phyloP scores from a whole-genome alignment of 352 stramenopile species.

The Globisporangium cylindrosporum region DNA sequence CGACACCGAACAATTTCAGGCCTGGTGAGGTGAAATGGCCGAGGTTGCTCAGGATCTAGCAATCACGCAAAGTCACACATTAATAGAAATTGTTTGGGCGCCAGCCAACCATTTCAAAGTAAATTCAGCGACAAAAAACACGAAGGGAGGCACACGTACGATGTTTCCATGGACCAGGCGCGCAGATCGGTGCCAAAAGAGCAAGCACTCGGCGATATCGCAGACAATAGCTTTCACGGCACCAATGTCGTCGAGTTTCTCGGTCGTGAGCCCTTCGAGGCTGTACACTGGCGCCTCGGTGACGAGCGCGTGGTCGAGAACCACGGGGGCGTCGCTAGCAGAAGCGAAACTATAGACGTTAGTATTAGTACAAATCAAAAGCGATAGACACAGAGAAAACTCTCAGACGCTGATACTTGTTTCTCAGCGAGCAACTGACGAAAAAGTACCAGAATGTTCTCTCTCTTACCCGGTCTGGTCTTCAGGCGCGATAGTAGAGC shows the following conservation, averaged over 20 bases:
- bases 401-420: neutral
- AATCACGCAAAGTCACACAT: neutral
- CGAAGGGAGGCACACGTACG: constrained; percentile 23
- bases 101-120: neutral
- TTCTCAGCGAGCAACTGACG: neutral
- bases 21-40: constrained; percentile 42
- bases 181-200: constrained; percentile 57
- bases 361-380: constrained; percentile 14
- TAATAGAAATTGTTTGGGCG: neutral
- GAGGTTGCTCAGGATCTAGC: constrained; percentile 37
- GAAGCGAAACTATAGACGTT: constrained; percentile 19
- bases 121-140: neutral
- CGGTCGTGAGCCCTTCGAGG: constrained; percentile 31
- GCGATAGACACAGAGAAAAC: neutral
- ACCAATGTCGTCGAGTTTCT: constrained; percentile 33
- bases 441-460: neutral
- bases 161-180: constrained; percentile 63
- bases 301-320: constrained; percentile 53
- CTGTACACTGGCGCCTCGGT: constrained; percentile 52
- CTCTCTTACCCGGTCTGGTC: constrained; percentile 47
- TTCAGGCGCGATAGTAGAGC: constrained; percentile 32
- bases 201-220: constrained; percentile 46
- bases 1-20: constrained; percentile 43
- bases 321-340: constrained; percentile 43
- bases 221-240: constrained; percentile 31